These are phyloP conservation scores for Candida sp. DNA, from an alignment of 1,139 yeast genomes.

Conservation along the genomic window DNA sequence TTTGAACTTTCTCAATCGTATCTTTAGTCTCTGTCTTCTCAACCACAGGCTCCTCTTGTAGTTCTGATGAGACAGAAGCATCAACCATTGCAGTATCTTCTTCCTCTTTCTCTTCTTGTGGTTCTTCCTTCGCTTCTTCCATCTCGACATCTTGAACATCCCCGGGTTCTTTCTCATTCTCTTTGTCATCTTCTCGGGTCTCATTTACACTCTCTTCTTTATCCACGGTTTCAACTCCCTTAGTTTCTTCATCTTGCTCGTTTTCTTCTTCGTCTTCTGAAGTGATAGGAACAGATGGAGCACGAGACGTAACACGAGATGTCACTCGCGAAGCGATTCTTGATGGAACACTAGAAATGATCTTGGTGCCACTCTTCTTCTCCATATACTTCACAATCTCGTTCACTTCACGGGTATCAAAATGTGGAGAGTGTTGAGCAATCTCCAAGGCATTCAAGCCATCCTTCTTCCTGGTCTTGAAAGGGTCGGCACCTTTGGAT, in stretches of 20 bases:
- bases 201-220: constrained; percentile 1
- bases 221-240: constrained; percentile 10
- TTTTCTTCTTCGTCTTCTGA: constrained; percentile 14
- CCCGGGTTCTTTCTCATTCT: constrained; percentile 2
- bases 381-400: constrained; percentile 46
- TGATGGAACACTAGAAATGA: constrained; percentile 11
- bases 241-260: constrained; percentile 9
- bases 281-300: constrained; percentile 15
- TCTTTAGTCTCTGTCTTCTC: neutral
- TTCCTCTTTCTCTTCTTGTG: too few relatives aligned
- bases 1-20: neutral
- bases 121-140: neutral
- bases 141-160: neutral
- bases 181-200: constrained; percentile 5
- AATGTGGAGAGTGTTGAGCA: constrained; percentile 57
- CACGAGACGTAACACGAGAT: constrained; percentile 13
- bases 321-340: constrained; percentile 9
- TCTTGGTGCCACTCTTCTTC: constrained; percentile 20
- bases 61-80: too few relatives aligned
- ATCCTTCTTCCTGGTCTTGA: constrained; percentile 53
- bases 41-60: too few relatives aligned
- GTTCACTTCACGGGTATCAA: constrained; percentile 63
- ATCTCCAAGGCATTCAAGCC: constrained; percentile 63
- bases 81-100: too few relatives aligned
- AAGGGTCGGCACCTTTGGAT: constrained; percentile 80